phyloP scores from a whole-genome alignment of 1,284 basidiomycete genomes.

The Athelia sp. region DNA sequence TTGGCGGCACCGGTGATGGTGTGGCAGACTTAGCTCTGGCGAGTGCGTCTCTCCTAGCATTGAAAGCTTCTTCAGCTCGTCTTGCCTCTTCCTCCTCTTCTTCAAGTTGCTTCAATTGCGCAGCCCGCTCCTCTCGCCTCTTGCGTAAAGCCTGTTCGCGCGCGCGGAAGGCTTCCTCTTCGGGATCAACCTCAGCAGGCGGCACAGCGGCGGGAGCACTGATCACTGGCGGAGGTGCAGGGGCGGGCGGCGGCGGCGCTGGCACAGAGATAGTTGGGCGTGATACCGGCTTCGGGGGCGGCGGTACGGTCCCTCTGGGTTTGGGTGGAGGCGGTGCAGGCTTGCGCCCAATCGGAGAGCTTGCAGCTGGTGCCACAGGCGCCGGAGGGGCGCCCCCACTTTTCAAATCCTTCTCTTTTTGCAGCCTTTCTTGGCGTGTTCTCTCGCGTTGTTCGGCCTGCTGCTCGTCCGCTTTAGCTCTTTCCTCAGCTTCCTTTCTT shows the following conservation, averaged over 20 bases:
- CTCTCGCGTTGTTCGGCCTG: constrained; percentile 76
- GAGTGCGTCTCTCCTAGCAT: constrained; percentile 42
- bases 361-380: constrained; percentile 19
- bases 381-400: constrained; percentile 32
- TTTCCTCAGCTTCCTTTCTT: constrained; percentile 83
- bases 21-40: constrained; percentile 35
- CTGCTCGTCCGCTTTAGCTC: constrained; percentile 66
- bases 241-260: constrained; percentile 18
- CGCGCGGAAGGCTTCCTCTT: constrained; percentile 57
- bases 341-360: constrained; percentile 23
- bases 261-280: constrained; percentile 12
- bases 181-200: constrained; percentile 47
- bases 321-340: constrained; percentile 26
- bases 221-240: constrained; percentile 25
- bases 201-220: constrained; percentile 30
- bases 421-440: constrained; percentile 61
- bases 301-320: constrained; percentile 36
- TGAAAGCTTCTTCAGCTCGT: constrained; percentile 55
- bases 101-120: constrained; percentile 63
- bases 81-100: constrained; percentile 68
- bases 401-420: constrained; percentile 59
- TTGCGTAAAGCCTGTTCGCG: constrained; percentile 66
- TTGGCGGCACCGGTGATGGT: constrained; percentile 26
- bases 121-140: constrained; percentile 61
- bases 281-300: constrained; percentile 34